A percentile compares a stretch with the other conserved stretches of the same genome.
These are phyloP conservation scores for Capsella bursapastoris DNA, from an alignment of 345 rosid genomes.

Conservation along the genomic window DNA sequence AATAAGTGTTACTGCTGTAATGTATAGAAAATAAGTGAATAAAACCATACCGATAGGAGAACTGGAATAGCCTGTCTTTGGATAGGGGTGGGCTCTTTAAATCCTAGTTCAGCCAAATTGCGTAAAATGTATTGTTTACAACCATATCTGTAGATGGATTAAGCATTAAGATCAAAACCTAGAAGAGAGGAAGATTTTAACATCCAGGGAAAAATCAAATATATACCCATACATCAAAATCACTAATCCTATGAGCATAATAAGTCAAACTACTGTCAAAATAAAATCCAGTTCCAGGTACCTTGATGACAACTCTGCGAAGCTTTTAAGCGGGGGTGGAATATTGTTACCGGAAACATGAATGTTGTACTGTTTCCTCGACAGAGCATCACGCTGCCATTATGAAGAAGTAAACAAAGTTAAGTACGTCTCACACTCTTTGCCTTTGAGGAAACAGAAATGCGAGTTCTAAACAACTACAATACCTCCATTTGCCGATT, in stretches of 20 bases:
- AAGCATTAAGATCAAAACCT: neutral
- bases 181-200: slow-evolving; percentile 13
- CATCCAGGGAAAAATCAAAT: neutral
- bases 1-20: slow-evolving; percentile 3
- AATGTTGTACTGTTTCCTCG: slow-evolving; percentile 71
- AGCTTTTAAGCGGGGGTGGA: slow-evolving; percentile 77
- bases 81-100: slow-evolving; percentile 94
- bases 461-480: slow-evolving; percentile 7
- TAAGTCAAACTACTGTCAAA: slow-evolving; percentile 11
- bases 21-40: slow-evolving; percentile 2
- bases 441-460: slow-evolving; percentile 14
- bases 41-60: slow-evolving; percentile 76
- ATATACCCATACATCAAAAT: slow-evolving; percentile 12
- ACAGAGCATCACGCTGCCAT: slow-evolving; percentile 65
- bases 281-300: slow-evolving; percentile 38
- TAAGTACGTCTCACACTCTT: slow-evolving; percentile 17
- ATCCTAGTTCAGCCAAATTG: slow-evolving; percentile 82
- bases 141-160: slow-evolving; percentile 56
- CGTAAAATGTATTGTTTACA: slow-evolving; percentile 65
- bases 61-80: slow-evolving; percentile 97
- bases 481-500: slow-evolving; percentile 71
- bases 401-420: neutral
- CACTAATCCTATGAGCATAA: slow-evolving; percentile 17
- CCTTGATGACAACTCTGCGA: slow-evolving; percentile 73
- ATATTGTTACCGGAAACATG: slow-evolving; percentile 80